Base-by-base conservation (phyloP, 352 stramenopile species). In the Globisporangium uncinulatum region DNA sequence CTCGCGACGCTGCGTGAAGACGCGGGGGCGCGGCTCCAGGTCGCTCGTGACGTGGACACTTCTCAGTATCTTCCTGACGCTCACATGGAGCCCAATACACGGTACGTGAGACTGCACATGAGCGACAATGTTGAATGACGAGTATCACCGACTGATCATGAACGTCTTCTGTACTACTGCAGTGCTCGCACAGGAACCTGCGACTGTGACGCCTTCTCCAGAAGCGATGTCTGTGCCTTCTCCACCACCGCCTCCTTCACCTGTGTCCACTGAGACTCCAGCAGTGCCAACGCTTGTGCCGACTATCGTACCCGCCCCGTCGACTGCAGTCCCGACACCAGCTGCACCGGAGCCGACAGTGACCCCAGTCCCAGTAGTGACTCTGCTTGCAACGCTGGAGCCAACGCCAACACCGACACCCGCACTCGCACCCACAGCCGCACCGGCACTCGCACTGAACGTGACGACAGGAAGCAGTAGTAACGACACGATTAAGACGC, bases 161-260 rank as follows among this genome's bases (percentile, higher is more conserved):
- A 6, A 47, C 29, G 6, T 17, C 4, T 24, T 20, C 3, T 43
- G 24, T 45, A 56, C 6, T 13, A 19, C 14, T 44, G 44, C 48
- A 55, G 55, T 20, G 55, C 17, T 61, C n/a, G 57, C 57, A 5
- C 57, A 63, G 36, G 49, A 54, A 6, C 45, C 47, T 2, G 34
- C 15, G 34, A 36, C 14, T n/a, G 19, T n/a, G 10, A n/a, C 20
- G n/a, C 19, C 31, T 13, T 36, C 41, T 9, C 41, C 51, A 6
- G 36, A 41, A 31, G 42, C 20, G 15, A 53, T n/a, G 6, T 13
- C 52, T 10, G 14, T 17, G n/a, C 11, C 55, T 29, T 29, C 24
- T 29, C 24, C 24, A 20, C 20, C 37, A 13, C 34, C 34, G 7
- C 46, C 37, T 34, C 45, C 46, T 4, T 17, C 21, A 29, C 46